phyloP scores from a whole-genome alignment of 129 eudicot genomes.

The Artemisia argyi region DNA sequence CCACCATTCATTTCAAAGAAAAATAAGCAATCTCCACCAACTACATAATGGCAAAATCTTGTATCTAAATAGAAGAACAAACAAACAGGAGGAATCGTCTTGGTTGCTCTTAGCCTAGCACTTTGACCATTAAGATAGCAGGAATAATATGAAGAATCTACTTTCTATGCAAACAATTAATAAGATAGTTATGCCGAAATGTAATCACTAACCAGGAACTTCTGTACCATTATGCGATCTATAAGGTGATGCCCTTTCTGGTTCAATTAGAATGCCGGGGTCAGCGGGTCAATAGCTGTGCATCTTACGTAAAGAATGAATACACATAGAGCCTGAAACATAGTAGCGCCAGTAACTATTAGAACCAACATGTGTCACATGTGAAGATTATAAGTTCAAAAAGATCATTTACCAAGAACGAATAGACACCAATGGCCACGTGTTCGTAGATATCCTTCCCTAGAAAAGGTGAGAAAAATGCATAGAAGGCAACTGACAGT shows the following conservation, averaged over 20 bases:
- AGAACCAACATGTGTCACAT: constrained; percentile 2
- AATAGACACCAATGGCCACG: constrained; percentile 58
- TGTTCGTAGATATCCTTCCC: constrained; percentile 84
- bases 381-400: constrained; percentile 10
- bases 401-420: constrained; percentile 75
- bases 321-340: constrained; percentile 77
- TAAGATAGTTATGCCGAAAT: background rate
- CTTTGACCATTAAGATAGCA: too few species aligned
- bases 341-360: constrained; percentile 8
- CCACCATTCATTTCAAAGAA: too few species aligned
- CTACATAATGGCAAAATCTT: too few species aligned
- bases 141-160: too few species aligned
- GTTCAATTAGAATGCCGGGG: constrained; percentile 78
- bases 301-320: constrained; percentile 81
- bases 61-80: too few species aligned
- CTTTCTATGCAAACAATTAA: background rate
- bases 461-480: constrained; percentile 93
- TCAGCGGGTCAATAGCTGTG: constrained; percentile 98
- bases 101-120: too few species aligned
- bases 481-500: constrained; percentile 85
- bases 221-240: constrained; percentile 55
- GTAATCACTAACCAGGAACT: constrained; percentile 54
- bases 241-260: constrained; percentile 45
- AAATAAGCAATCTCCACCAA: too few species aligned
- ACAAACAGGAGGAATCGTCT: too few species aligned